Conservation (phyloP, 2,329 filamentous ascomycete genomes). For the Fusarium gaditjirri region DNA sequence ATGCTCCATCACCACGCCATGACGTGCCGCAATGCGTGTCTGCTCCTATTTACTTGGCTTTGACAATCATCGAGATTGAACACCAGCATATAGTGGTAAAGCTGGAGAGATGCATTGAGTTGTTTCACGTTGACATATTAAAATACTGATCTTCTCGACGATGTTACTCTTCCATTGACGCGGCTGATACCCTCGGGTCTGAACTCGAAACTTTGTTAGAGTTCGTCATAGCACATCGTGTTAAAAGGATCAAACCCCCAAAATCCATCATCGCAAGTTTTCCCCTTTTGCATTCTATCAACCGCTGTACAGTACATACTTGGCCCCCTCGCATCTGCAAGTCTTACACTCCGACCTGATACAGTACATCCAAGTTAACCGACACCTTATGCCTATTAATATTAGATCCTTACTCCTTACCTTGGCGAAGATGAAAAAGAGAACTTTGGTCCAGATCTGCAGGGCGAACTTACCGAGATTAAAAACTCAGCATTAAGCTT, state of each 20-base stretch:
- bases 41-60: neutral
- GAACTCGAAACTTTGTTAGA: neutral
- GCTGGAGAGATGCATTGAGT: fast-evolving
- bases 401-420: neutral
- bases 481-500: neutral
- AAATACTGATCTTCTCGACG: neutral
- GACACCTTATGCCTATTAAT: neutral
- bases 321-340: neutral
- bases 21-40: slow-evolving; percentile 11
- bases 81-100: too few relatives aligned
- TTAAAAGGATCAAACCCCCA: neutral
- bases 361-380: neutral
- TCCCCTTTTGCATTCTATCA: neutral
- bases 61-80: neutral
- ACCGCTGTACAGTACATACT: neutral
- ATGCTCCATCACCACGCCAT: slow-evolving; percentile 1
- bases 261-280: neutral
- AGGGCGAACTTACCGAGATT: slow-evolving; percentile 5
- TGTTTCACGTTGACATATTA: neutral
- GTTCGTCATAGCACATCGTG: neutral
- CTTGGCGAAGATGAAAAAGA: neutral
- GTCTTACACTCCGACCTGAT: neutral
- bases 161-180: neutral
- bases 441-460: slow-evolving; percentile 2
- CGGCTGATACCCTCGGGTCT: neutral